Conservation (phyloP, 2,329 filamentous ascomycete genomes). For the Penicillium polonicum region DNA sequence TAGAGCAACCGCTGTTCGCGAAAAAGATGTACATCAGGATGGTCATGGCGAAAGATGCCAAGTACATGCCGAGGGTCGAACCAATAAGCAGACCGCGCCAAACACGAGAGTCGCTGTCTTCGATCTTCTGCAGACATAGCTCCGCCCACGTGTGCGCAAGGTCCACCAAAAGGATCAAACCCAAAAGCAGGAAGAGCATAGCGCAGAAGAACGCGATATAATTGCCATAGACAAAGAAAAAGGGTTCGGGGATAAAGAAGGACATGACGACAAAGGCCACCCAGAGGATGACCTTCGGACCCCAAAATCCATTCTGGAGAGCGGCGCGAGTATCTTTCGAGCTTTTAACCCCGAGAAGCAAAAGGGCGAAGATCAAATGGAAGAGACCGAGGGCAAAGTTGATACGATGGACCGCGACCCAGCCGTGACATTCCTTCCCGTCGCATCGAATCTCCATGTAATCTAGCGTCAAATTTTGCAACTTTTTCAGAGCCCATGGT, state of each 20-base stretch:
- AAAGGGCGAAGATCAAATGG: slow-evolving; percentile 79
- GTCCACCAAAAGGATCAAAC: slow-evolving; percentile 88
- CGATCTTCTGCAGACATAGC: slow-evolving; percentile 90
- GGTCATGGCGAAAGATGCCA: slow-evolving; percentile 88
- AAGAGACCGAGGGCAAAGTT: slow-evolving; percentile 96
- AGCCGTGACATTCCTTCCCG: slow-evolving; percentile 88
- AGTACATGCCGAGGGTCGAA: slow-evolving; percentile 90
- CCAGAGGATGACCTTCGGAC: slow-evolving; percentile 91
- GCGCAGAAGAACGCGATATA: slow-evolving; percentile 86
- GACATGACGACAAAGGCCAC: slow-evolving; percentile 80
- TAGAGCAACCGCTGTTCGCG: slow-evolving; percentile 73
- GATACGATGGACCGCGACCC: slow-evolving; percentile 94
- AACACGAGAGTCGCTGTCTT: slow-evolving; percentile 76
- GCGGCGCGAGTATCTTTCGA: slow-evolving; percentile 84
- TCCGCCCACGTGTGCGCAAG: slow-evolving; percentile 97
- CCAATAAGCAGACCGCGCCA: slow-evolving; percentile 89
- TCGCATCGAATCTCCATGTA: slow-evolving; percentile 95
- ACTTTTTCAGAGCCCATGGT: slow-evolving; percentile 94
- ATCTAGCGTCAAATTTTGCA: slow-evolving; percentile 87
- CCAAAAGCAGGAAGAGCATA: slow-evolving; percentile 89
- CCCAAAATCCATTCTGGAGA: slow-evolving; percentile 98
- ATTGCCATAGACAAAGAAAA: slow-evolving; percentile 95
- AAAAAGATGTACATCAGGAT: slow-evolving; percentile 98
- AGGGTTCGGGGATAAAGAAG: slow-evolving; percentile 91
- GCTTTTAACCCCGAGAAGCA: slow-evolving; percentile 81